phyloP scores from a whole-genome alignment of 2,329 filamentous ascomycete species.

The Paracoccidioides brasiliensis region DNA sequence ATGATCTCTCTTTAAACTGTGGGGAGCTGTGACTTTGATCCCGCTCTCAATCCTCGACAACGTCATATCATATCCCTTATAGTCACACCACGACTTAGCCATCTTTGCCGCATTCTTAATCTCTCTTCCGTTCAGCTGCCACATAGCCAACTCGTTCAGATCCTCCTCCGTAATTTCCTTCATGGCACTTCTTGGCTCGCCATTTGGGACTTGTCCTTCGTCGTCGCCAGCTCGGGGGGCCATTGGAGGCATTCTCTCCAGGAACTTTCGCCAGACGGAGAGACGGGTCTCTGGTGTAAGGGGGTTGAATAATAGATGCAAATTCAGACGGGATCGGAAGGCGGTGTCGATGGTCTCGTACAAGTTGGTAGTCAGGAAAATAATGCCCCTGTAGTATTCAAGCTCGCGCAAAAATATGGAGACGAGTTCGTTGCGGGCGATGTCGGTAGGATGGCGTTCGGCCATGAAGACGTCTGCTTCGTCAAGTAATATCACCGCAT shows the following conservation, averaged over 20 bases:
- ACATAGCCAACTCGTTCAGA: slow-evolving; percentile 27
- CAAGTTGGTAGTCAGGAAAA: slow-evolving; percentile 23
- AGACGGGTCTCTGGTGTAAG: slow-evolving; percentile 28
- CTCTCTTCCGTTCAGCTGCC: slow-evolving; percentile 34
- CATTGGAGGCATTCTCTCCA: slow-evolving; percentile 14
- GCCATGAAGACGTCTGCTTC: slow-evolving; percentile 27
- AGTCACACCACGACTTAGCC: slow-evolving; percentile 34
- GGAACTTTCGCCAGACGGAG: slow-evolving; percentile 37
- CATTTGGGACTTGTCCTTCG: neutral
- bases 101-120: slow-evolving; percentile 39
- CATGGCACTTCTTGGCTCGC: neutral
- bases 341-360: slow-evolving; percentile 21
- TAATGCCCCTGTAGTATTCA: slow-evolving; percentile 18
- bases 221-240: slow-evolving; percentile 17
- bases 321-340: slow-evolving; percentile 34
- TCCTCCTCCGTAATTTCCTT: slow-evolving; percentile 17
- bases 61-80: slow-evolving; percentile 33
- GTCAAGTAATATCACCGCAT: slow-evolving; percentile 21
- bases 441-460: slow-evolving; percentile 6
- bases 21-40: slow-evolving; percentile 35
- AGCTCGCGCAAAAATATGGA: slow-evolving; percentile 14
- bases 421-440: slow-evolving; percentile 14
- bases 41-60: slow-evolving; percentile 33
- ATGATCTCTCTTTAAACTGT: slow-evolving; percentile 9
- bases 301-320: slow-evolving; percentile 35